Conservation (phyloP, 2,329 filamentous ascomycete species). For the Dactylellina drechsleri region DNA sequence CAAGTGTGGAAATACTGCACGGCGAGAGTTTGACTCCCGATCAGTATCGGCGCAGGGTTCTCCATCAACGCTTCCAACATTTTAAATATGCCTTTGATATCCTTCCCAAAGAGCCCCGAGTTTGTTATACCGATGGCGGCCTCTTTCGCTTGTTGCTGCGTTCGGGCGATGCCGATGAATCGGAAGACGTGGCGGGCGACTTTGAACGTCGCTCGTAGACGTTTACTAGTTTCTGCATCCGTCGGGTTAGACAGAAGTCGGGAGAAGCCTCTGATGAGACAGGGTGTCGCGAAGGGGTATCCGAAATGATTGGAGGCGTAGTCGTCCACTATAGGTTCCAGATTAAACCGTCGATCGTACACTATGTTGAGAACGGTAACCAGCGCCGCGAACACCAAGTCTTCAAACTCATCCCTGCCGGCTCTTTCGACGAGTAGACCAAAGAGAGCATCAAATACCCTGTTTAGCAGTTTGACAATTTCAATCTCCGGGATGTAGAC, state of each 20-base stretch:
- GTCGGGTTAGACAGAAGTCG: conserved; percentile 83
- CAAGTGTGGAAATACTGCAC: conserved; percentile 97
- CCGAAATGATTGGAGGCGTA: conserved; percentile 91
- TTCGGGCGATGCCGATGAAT: conserved; percentile 89
- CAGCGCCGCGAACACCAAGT: conserved; percentile 88
- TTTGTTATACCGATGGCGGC: conserved; percentile 81
- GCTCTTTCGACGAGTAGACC: conserved; percentile 88
- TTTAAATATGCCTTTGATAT: conserved; percentile 87
- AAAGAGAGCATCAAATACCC: conserved; percentile 91
- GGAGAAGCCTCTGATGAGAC: conserved; percentile 85
- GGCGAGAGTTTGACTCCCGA: conserved; percentile 92
- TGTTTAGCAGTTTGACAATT: conserved; percentile 89
- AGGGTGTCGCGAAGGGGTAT: conserved; percentile 90
- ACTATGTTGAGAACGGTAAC: conserved; percentile 92
- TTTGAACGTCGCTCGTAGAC: conserved; percentile 90
- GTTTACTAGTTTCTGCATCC: conserved; percentile 83
- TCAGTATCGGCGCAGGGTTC: conserved; percentile 82
- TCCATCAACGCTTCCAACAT: conserved; percentile 89
- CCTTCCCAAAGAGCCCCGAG: conserved; percentile 75
- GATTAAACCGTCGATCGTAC: conserved; percentile 90
- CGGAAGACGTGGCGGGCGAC: conserved; percentile 92
- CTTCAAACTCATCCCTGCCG: conserved; percentile 91
- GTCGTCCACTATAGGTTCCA: conserved; percentile 87
- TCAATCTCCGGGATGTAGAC: conserved; percentile 97
- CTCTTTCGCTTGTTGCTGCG: conserved; percentile 88